Percentiles rank a stretch among this genome's conserved stretches.
phyloP scores from a whole-genome alignment of 768 basidiomycete genomes.

The Boletus fagicola region DNA sequence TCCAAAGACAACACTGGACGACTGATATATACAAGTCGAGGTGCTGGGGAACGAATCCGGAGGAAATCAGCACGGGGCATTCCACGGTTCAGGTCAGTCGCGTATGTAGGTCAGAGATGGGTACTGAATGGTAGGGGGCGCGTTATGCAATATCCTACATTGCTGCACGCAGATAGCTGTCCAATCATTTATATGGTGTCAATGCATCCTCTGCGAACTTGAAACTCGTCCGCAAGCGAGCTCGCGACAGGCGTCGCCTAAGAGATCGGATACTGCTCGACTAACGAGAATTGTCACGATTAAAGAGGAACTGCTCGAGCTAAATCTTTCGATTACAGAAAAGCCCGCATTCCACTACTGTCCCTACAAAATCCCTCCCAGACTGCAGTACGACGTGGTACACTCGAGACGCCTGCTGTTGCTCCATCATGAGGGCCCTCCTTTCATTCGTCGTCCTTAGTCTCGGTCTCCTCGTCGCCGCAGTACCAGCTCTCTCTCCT shows the following conservation, averaged over 20 bases:
- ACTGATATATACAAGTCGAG: too few relatives aligned
- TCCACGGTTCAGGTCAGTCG: too few relatives aligned
- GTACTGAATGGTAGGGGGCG: too few relatives aligned
- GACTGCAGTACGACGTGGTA: neutral
- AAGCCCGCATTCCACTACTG: too few relatives aligned
- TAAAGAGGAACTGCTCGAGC: neutral
- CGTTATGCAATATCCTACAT: too few relatives aligned
- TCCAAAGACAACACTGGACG: too few relatives aligned
- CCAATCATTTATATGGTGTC: too few relatives aligned
- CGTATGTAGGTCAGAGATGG: too few relatives aligned
- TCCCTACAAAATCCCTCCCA: constrained; percentile 9
- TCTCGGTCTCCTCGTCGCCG: constrained; percentile 20
- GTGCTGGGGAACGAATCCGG: too few relatives aligned
- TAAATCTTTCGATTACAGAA: too few relatives aligned
- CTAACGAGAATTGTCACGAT: neutral
- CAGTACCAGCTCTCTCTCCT: constrained; percentile 16
- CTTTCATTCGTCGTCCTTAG: constrained; percentile 14
- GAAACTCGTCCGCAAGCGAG: neutral
- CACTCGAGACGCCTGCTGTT: neutral
- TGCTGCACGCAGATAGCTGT: too few relatives aligned
- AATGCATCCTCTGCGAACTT: neutral
- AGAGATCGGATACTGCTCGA: neutral
- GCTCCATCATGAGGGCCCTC: constrained; percentile 16
- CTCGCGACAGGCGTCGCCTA: neutral
- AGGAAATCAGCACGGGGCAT: too few relatives aligned